phyloP scores from a whole-genome alignment of 208 protist genomes.

The Leishmania aethiopica region DNA sequence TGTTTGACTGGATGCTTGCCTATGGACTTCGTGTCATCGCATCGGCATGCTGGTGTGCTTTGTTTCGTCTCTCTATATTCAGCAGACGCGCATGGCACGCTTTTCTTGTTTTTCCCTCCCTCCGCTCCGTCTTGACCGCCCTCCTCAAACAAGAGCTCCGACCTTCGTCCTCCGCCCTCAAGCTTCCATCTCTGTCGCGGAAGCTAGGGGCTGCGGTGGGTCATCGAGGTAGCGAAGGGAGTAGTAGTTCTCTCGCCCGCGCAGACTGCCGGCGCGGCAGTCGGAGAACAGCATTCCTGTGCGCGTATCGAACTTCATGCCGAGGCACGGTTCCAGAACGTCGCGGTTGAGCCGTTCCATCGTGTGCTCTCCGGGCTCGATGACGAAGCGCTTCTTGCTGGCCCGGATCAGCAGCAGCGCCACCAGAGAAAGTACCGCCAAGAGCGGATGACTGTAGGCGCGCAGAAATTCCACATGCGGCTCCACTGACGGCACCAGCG shows the following conservation, averaged over 20 bases:
- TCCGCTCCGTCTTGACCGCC: neutral
- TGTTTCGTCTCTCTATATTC: neutral
- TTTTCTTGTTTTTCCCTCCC: neutral
- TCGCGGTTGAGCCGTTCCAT: conserved; percentile 76
- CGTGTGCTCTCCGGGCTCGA: conserved; percentile 79
- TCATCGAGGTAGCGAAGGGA: conserved; percentile 46
- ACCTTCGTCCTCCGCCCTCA: neutral
- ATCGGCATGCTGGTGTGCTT: neutral
- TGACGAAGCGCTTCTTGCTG: conserved; percentile 74
- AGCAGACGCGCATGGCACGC: neutral
- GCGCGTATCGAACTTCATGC: conserved; percentile 69
- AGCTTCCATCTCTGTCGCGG: neutral
- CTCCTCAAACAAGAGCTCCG: neutral
- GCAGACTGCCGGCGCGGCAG: conserved; percentile 30
- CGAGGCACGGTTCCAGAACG: conserved; percentile 83
- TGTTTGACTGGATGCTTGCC: neutral
- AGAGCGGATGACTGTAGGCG: conserved; percentile 26
- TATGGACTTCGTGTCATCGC: neutral
- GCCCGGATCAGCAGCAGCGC: conserved; percentile 67
- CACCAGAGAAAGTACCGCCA: conserved; percentile 43
- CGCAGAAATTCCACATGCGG: conserved; percentile 30
- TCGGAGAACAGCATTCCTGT: conserved; percentile 79
- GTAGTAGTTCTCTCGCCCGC: conserved; percentile 52
- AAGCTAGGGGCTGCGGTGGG: neutral
- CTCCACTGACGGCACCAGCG: conserved; percentile 40